These are phyloP conservation scores for Annulohypoxylon maeteangense DNA, from an alignment of 495 filamentous ascomycete species.

Conservation along the genomic window DNA sequence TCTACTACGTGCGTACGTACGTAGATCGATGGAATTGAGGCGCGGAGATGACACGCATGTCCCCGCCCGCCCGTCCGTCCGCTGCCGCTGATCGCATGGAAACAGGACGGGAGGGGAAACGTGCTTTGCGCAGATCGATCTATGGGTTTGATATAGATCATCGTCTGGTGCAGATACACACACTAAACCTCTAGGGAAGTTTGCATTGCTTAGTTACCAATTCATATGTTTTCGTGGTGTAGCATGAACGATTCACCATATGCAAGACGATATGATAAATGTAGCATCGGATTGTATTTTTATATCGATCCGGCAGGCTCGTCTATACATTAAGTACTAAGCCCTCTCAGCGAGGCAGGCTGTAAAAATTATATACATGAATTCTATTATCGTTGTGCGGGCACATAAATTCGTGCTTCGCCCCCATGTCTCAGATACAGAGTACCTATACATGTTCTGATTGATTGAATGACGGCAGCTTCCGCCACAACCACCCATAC, in stretches of 20 bases:
- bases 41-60: not conserved
- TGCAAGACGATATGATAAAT: not conserved
- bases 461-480: conserved; percentile 8
- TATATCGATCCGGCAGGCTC: conserved; percentile 5
- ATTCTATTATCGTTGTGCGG: conserved; percentile 7
- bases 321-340: conserved; percentile 13
- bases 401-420: conserved; percentile 6
- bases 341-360: conserved; percentile 6
- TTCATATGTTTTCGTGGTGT: not conserved
- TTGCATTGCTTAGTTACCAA: no score
- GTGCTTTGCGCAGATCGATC: not conserved
- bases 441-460: not conserved
- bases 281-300: conserved; percentile 8
- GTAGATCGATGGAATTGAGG: not conserved
- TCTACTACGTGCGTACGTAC: no score
- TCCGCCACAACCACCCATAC: conserved; percentile 7
- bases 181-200: no score
- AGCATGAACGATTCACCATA: not conserved
- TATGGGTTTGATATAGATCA: no score
- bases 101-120: not conserved
- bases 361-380: conserved; percentile 11
- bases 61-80: not conserved
- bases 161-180: no score
- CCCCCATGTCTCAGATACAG: conserved; percentile 18
- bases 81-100: not conserved